These are phyloP conservation scores for Xylariaceae sp. DNA, from an alignment of 2,329 filamentous ascomycete genomes.

Conservation along the genomic window DNA sequence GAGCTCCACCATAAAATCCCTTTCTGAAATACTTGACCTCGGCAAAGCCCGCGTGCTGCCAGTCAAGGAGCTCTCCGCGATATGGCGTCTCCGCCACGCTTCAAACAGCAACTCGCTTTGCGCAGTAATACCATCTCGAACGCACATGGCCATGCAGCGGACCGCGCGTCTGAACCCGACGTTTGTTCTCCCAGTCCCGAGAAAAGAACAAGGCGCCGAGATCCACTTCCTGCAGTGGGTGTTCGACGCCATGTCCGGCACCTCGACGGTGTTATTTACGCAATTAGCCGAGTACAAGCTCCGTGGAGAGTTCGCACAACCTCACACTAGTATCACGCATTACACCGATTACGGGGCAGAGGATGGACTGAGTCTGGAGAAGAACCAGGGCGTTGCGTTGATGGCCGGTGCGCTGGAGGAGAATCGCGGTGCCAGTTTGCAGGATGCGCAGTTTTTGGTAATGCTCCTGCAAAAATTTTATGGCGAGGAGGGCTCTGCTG, in stretches of 20 bases:
- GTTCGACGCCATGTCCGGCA: conserved; percentile 66
- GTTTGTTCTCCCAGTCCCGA: conserved; percentile 87
- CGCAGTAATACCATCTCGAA: conserved; percentile 71
- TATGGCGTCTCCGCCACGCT: conserved; percentile 90
- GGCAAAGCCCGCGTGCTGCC: conserved; percentile 72
- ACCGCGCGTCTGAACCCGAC: conserved; percentile 75
- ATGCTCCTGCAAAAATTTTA: conserved; percentile 97
- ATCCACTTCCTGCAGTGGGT: conserved; percentile 98
- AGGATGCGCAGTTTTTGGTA: conserved; percentile 85
- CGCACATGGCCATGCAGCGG: conserved; percentile 70
- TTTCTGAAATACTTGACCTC: conserved; percentile 66
- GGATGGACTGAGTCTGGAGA: conserved; percentile 45
- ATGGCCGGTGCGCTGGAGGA: conserved; percentile 80
- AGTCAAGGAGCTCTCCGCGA: conserved; percentile 74
- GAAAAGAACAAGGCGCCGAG: conserved; percentile 68
- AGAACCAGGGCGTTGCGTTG: conserved; percentile 74
- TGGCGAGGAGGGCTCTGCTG: conserved; percentile 53
- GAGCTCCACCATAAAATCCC: conserved; percentile 39
- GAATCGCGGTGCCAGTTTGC: conserved; percentile 70
- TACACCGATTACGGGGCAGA: conserved; percentile 61
- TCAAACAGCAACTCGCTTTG: conserved; percentile 72
- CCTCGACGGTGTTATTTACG: conserved; percentile 83
- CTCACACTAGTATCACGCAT: conserved; percentile 92
- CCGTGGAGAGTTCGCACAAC: conserved; percentile 82
- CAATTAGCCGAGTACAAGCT: conserved; percentile 91